phyloP scores from a whole-genome alignment of 768 basidiomycete species.

The Hirschioporus abietinus region DNA sequence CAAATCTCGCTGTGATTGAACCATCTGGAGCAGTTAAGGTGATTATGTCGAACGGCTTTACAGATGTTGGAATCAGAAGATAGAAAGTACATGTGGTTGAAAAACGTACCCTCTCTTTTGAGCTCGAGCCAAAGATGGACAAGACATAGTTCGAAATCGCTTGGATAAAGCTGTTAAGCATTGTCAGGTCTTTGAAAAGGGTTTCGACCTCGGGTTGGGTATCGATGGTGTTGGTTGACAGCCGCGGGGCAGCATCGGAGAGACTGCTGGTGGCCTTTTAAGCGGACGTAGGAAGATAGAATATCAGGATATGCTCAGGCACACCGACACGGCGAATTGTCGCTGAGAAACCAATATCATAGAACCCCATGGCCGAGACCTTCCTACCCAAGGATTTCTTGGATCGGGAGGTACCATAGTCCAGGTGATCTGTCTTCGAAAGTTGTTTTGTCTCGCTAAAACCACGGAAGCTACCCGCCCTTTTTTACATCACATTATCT shows the following conservation, averaged over 20 bases:
- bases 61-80: neutral
- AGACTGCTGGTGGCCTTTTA: neutral
- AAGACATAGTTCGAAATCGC: neutral
- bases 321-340: neutral
- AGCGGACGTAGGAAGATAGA: neutral
- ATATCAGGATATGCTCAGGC: neutral
- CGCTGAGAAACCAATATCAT: too few relatives aligned
- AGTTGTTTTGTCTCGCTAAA: neutral
- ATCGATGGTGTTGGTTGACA: neutral
- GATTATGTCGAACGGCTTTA: slow-evolving; percentile 43
- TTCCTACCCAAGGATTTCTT: too few relatives aligned
- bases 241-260: neutral
- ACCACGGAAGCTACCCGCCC: neutral
- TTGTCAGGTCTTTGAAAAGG: neutral
- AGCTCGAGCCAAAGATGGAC: neutral
- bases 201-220: neutral
- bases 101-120: neutral
- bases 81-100: neutral
- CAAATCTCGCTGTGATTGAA: slow-evolving; percentile 51
- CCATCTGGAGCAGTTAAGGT: slow-evolving; percentile 46
- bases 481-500: neutral
- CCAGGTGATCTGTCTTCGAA: too few relatives aligned
- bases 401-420: too few relatives aligned
- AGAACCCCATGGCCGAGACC: too few relatives aligned
- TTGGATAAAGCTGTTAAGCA: neutral